Evolutionary conservation across 2,329 filamentous ascomycete species (phyloP).

Genomic region (Clarireedia hainanense): DNA sequence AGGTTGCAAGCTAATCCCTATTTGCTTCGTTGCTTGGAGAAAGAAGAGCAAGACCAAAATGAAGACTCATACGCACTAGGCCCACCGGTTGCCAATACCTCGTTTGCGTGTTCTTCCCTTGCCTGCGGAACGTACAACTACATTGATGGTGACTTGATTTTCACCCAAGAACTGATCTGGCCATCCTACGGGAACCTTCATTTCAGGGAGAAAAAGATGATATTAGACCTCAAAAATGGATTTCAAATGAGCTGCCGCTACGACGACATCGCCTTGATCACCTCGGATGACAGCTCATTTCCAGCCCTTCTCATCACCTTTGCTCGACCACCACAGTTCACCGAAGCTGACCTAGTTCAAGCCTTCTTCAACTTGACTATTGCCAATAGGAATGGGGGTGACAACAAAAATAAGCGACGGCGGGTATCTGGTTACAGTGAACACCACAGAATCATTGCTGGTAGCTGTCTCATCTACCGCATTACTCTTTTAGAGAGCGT

Average conservation of each 20-base stretch:
- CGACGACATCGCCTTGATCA: constrained; percentile 25
- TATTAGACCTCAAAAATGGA: constrained; percentile 31
- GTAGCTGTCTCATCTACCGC: constrained; percentile 44
- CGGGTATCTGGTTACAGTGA: constrained; percentile 30
- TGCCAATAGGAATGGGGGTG: neutral
- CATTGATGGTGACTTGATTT: constrained; percentile 31
- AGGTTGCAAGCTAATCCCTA: constrained; percentile 17
- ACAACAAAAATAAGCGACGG: constrained; percentile 15
- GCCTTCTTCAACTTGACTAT: neutral
- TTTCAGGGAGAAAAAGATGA: constrained; percentile 33
- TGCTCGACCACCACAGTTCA: constrained; percentile 43
- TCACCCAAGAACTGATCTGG: constrained; percentile 36
- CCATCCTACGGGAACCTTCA: constrained; percentile 31
- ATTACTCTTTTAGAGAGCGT: constrained; percentile 23
- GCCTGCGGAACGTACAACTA: constrained; percentile 39
- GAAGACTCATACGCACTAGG: neutral
- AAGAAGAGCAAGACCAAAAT: constrained; percentile 15
- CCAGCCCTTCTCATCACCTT: constrained; percentile 43
- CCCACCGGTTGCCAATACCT: constrained; percentile 17
- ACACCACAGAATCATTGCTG: constrained; percentile 32
- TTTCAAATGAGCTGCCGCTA: constrained; percentile 41
- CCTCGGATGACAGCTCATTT: constrained; percentile 34
- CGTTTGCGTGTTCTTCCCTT: constrained; percentile 29
- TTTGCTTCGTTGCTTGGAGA: constrained; percentile 16
- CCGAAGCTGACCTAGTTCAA: constrained; percentile 21